Conservation (phyloP, 164 flowering plant species). For the Sedum album region DNA sequence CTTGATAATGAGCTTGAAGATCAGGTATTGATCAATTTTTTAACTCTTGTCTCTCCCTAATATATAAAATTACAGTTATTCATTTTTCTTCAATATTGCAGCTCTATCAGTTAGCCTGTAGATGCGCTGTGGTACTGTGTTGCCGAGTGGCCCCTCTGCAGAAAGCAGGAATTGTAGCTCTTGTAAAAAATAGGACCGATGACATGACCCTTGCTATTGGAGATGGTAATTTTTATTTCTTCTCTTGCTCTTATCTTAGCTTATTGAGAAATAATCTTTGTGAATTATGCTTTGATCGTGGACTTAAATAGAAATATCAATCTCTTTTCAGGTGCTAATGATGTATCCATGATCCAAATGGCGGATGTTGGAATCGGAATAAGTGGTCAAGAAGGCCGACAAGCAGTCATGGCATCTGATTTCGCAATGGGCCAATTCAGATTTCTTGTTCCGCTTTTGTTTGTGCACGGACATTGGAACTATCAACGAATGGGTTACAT, state of each 20-base stretch:
- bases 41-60: constrained; percentile 5
- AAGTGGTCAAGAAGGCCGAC: constrained; percentile 81
- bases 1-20: constrained; percentile 88
- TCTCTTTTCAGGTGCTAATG: constrained; percentile 60
- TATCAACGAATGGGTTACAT: constrained; percentile 75
- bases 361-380: constrained; percentile 86
- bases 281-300: background rate
- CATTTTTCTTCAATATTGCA: constrained; percentile 23
- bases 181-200: constrained; percentile 78
- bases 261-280: background rate
- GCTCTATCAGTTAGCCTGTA: constrained; percentile 69
- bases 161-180: constrained; percentile 95
- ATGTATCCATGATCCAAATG: constrained; percentile 84
- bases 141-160: constrained; percentile 98
- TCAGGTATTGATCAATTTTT: constrained; percentile 34
- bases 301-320: constrained; percentile 5
- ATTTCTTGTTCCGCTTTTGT: constrained; percentile 63
- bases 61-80: constrained; percentile 3
- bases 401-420: constrained; percentile 91
- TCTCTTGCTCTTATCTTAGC: background rate
- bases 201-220: constrained; percentile 98
- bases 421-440: constrained; percentile 82
- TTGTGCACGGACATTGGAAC: constrained; percentile 86
- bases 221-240: constrained; percentile 52
- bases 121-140: constrained; percentile 79